Evolutionary conservation across 192 early-diverging fungal genomes (phyloP).

Genomic region (Neocallimastix lanati): DNA sequence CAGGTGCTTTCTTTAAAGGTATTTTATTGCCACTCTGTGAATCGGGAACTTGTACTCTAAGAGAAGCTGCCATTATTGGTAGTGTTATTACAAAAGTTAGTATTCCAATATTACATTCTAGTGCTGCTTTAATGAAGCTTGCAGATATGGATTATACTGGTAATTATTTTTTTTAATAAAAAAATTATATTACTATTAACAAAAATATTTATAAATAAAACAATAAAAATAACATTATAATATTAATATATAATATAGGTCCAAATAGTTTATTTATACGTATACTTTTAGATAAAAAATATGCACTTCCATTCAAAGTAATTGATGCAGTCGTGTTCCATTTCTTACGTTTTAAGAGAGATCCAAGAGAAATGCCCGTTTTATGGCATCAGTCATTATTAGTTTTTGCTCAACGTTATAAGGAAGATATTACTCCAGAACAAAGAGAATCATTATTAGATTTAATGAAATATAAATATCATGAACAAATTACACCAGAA

Average conservation of each 20-base stretch:
- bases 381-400: slow-evolving; percentile 94
- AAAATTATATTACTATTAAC: too few relatives aligned
- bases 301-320: slow-evolving; percentile 91
- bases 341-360: slow-evolving; percentile 72
- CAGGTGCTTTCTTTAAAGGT: slow-evolving; percentile 94
- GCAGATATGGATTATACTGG: slow-evolving; percentile 97
- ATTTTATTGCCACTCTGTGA: slow-evolving; percentile 90
- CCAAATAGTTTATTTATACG: slow-evolving; percentile 89
- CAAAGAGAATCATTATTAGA: slow-evolving; percentile 82
- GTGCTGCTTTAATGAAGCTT: slow-evolving; percentile 75
- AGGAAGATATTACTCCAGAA: slow-evolving; percentile 81
- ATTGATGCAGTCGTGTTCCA: slow-evolving; percentile 91
- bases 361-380: slow-evolving; percentile 70
- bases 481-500: slow-evolving; percentile 75
- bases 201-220: background rate
- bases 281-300: slow-evolving; percentile 92
- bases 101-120: slow-evolving; percentile 88
- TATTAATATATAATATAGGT: slow-evolving; percentile 13
- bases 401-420: slow-evolving; percentile 93
- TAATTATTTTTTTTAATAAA: too few relatives aligned
- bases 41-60: slow-evolving; percentile 64
- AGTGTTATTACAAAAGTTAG: slow-evolving; percentile 80
- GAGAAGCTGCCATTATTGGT: slow-evolving; percentile 90
- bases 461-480: slow-evolving; percentile 58
- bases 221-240: too few relatives aligned